Base-by-base conservation (phyloP, 306 rosid species). In the Dalbergia cochinchinensis region DNA sequence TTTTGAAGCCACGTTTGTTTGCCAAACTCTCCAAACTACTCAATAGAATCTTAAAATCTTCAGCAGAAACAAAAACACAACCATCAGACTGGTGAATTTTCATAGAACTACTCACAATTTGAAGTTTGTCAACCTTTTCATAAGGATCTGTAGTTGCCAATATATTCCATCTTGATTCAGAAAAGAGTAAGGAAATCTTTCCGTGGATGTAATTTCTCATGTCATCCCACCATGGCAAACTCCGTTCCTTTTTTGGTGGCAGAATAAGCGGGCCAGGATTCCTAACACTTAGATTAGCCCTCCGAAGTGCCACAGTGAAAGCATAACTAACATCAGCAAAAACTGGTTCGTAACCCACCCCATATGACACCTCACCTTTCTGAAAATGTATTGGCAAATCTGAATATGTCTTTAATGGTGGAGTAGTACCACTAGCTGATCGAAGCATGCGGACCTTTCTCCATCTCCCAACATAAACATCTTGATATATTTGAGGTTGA, bases 181-280 rank as follows among this genome's bases (percentile, higher is more conserved):
- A 82, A 73, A 96, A 88, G 65, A 64, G 75, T 41, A 96, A 78
- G 71, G 92, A 85, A 84, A 93, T 83, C 69, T 86, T 89, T 83
- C 99, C 99, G 76, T 96, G 99, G 50, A 93, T 91, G 86, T 93
- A 96, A 87, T 91, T 87, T 89, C 99, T 93, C 85, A 90, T 87
- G 87, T 96, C 99, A 86, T 96, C 99, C 99, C 99, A 96, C 99
- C 99, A 96, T 42, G 99, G 99, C 85, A 96, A 90, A 83, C 92
- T 93, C 78, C 91, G 89, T 80, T 96, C 99, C 83, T 91, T 96
- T 84, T 96, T 96, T 7, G 90, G 93, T 9, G 92, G 92, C 78
- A 8, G 83, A 62, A 89, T 78, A 77, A 73, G 89, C 77, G 94
- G 88, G 48, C 85, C 79, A 63, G 88, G 87, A 74, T 84, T 76